Conservation (phyloP, 2,329 filamentous ascomycete species). For the Paraphoma sp. region DNA sequence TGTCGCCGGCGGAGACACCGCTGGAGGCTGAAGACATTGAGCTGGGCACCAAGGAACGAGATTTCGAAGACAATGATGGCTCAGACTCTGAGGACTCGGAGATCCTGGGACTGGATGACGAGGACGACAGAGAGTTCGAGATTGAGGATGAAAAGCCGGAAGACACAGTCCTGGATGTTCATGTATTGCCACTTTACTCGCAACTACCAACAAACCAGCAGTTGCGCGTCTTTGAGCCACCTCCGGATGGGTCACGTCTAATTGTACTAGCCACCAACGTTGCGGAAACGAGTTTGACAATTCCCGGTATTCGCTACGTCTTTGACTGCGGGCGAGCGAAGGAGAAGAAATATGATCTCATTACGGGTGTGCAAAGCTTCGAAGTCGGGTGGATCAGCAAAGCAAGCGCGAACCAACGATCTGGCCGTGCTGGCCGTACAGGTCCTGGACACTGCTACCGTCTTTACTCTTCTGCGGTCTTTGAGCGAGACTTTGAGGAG, state of each 20-base stretch:
- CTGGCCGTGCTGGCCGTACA: conserved; percentile 93
- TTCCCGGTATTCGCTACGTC: conserved; percentile 92
- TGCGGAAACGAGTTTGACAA: conserved; percentile 95
- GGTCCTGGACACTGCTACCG: conserved; percentile 95
- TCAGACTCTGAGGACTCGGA: conserved; percentile 65
- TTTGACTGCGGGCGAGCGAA: conserved; percentile 95
- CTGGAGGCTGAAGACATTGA: conserved; percentile 88
- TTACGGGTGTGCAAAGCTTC: conserved; percentile 92
- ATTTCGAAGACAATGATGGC: conserved; percentile 53
- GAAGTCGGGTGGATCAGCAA: conserved; percentile 98
- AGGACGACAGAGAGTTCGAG: conserved; percentile 69
- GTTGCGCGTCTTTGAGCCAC: conserved; percentile 84
- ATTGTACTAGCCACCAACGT: conserved; percentile 96
- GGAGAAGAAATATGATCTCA: conserved; percentile 85
- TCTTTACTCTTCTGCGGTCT: conserved; percentile 92
- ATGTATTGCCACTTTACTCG: conserved; percentile 93
- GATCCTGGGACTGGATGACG: conserved; percentile 65
- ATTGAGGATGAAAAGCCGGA: conserved; percentile 69
- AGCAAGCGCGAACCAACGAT: conserved; percentile 88
- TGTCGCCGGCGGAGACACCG: conserved; percentile 78
- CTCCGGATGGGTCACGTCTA: conserved; percentile 81
- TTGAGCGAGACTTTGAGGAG: conserved; percentile 84
- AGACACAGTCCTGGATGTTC: conserved; percentile 70
- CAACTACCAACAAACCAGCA: conserved; percentile 90
- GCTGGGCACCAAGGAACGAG: conserved; percentile 63